phyloP scores from a whole-genome alignment of 495 filamentous ascomycete genomes.

The Geoglossum glabrum region DNA sequence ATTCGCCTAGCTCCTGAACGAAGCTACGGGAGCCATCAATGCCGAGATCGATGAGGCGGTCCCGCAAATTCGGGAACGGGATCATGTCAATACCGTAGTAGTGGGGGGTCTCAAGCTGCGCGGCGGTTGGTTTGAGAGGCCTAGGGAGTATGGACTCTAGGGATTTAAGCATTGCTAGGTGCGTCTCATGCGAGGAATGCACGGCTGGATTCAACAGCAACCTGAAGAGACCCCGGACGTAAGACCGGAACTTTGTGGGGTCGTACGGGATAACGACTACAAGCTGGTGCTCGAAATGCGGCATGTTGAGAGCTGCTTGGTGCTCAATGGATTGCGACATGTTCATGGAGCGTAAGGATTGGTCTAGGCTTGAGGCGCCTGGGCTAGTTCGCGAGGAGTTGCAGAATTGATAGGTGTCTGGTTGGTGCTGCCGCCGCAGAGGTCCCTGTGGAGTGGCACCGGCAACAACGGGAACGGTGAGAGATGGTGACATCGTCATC shows the following conservation, averaged over 20 bases:
- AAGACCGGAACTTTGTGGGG: background rate
- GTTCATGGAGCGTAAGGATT: background rate
- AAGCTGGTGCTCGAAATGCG: background rate
- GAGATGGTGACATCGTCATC: background rate
- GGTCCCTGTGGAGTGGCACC: background rate
- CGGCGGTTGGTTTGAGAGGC: conserved; percentile 16
- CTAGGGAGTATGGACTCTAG: conserved; percentile 11
- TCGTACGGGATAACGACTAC: background rate
- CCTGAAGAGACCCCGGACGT: background rate
- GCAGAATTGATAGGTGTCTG: background rate
- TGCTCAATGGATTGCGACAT: background rate
- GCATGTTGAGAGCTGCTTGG: background rate
- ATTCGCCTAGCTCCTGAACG: conserved; percentile 5
- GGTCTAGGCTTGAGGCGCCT: background rate
- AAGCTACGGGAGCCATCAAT: conserved; percentile 11
- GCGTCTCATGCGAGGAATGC: conserved; percentile 3
- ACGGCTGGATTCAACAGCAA: background rate
- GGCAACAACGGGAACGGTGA: background rate
- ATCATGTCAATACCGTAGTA: conserved; percentile 23
- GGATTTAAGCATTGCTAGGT: conserved; percentile 14
- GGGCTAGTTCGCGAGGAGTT: background rate
- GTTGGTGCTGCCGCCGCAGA: background rate
- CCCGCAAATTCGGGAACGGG: conserved; percentile 17
- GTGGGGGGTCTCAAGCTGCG: conserved; percentile 21
- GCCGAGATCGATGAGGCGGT: conserved; percentile 12